A percentile compares a stretch with the other conserved stretches of the same genome.
Conservation (phyloP, 305 asterid genomes). For the Ruellia speciosa region DNA sequence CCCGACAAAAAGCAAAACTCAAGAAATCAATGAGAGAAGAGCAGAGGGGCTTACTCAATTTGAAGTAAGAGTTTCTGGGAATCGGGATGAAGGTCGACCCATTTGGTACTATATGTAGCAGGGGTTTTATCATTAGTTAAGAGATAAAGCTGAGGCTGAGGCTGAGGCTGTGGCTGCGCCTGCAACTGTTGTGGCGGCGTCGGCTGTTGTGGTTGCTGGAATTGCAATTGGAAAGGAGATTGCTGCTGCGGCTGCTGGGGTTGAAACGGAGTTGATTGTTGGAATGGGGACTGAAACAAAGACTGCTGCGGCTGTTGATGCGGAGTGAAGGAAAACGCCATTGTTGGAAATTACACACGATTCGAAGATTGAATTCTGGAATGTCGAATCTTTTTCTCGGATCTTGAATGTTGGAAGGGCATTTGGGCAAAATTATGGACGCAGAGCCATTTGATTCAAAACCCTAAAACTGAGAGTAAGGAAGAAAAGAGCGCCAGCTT, state of each 20-base stretch:
- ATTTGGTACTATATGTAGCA: slow-evolving; percentile 79
- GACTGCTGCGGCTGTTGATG: slow-evolving; percentile 45
- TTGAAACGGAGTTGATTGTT: slow-evolving; percentile 33
- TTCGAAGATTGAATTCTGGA: slow-evolving; percentile 2
- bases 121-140: slow-evolving; percentile 79
- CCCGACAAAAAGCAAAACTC: background rate
- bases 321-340: slow-evolving; percentile 53
- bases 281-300: slow-evolving; percentile 43
- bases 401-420: background rate
- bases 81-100: slow-evolving; percentile 95
- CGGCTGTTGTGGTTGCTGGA: slow-evolving; percentile 37
- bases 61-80: slow-evolving; percentile 77
- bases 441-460: no score
- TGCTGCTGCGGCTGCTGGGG: slow-evolving; percentile 36
- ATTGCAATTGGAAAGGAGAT: slow-evolving; percentile 39
- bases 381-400: background rate
- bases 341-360: slow-evolving; percentile 19
- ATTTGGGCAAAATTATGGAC: no score
- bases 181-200: slow-evolving; percentile 30
- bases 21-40: background rate
- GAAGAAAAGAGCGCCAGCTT: background rate
- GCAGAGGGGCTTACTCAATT: slow-evolving; percentile 51
- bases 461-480: background rate
- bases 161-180: slow-evolving; percentile 38
- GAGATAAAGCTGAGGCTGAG: slow-evolving; percentile 65